Percentiles rank a stretch among this genome's conserved stretches.
These are phyloP conservation scores for Penicillium corylophilum DNA, from an alignment of 2,329 filamentous ascomycete genomes.

Conservation along the genomic window DNA sequence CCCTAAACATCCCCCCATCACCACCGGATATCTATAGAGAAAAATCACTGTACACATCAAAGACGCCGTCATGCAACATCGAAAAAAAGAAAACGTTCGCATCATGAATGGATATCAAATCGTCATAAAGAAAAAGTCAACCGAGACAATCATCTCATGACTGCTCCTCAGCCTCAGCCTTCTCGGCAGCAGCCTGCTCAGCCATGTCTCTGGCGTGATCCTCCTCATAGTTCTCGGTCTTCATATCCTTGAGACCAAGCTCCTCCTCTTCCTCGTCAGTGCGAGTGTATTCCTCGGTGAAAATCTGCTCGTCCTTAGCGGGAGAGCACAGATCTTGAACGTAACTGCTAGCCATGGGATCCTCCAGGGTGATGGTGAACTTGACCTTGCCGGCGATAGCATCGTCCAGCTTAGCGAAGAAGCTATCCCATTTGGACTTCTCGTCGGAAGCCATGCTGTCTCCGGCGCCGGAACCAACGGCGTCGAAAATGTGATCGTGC, in stretches of 20 bases:
- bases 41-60: slow-evolving; percentile 24
- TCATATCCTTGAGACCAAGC: slow-evolving; percentile 87
- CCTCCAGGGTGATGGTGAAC: slow-evolving; percentile 80
- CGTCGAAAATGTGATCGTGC: slow-evolving; percentile 80
- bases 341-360: slow-evolving; percentile 89
- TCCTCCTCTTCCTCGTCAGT: slow-evolving; percentile 94
- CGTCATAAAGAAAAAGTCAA: slow-evolving; percentile 15
- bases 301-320: slow-evolving; percentile 81
- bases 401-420: slow-evolving; percentile 73
- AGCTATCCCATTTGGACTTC: slow-evolving; percentile 71
- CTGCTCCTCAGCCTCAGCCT: slow-evolving; percentile 22
- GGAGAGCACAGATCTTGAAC: slow-evolving; percentile 81
- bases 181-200: slow-evolving; percentile 3
- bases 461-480: slow-evolving; percentile 64
- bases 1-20: slow-evolving; percentile 9
- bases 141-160: slow-evolving; percentile 21
- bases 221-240: slow-evolving; percentile 79
- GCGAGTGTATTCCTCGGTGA: slow-evolving; percentile 76
- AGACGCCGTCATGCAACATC: slow-evolving; percentile 21
- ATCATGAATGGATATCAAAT: slow-evolving; percentile 24
- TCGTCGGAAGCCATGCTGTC: slow-evolving; percentile 71
- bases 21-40: slow-evolving; percentile 25
- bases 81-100: slow-evolving; percentile 17
- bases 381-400: slow-evolving; percentile 78
- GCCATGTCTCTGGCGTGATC: slow-evolving; percentile 36